A percentile compares a stretch with the other conserved stretches of the same genome.
phyloP scores from a whole-genome alignment of 805 yeast genomes.

The Lipomyces japonicus region DNA sequence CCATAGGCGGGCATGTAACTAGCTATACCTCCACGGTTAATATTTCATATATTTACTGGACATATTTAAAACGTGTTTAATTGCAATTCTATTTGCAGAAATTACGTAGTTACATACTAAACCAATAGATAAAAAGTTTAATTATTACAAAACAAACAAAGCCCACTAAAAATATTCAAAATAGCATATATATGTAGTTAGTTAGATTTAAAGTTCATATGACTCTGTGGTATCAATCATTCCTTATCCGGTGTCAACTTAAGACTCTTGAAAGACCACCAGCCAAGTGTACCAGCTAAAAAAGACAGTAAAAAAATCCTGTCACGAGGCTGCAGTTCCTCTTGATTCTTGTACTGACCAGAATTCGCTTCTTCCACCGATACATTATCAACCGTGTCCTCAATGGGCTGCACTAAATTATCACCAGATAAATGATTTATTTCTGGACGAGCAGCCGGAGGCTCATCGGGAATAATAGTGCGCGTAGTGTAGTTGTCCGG shows the following conservation, averaged over 20 bases:
- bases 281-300: constrained; percentile 36
- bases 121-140: too few species aligned
- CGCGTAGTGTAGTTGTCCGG: constrained; percentile 17
- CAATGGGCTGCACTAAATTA: constrained; percentile 34
- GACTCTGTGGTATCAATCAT: too few species aligned
- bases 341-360: constrained; percentile 7
- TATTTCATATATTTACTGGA: too few species aligned
- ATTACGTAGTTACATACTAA: too few species aligned
- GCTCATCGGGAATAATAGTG: constrained; percentile 25
- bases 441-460: constrained; percentile 29
- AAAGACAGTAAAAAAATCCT: constrained; percentile 36
- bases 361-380: constrained; percentile 22
- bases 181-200: too few species aligned
- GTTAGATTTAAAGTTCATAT: too few species aligned
- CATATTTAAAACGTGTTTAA: too few species aligned
- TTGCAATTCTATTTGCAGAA: too few species aligned
- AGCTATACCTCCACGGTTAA: too few species aligned
- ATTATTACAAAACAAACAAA: too few species aligned
- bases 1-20: too few species aligned
- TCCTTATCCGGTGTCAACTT: background rate
- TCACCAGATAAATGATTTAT: constrained; percentile 27
- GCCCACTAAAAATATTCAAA: too few species aligned
- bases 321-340: constrained; percentile 34
- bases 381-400: constrained; percentile 24
- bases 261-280: constrained; percentile 36